Conservation (phyloP, 768 basidiomycete species). For the Trametes cubensis region DNA sequence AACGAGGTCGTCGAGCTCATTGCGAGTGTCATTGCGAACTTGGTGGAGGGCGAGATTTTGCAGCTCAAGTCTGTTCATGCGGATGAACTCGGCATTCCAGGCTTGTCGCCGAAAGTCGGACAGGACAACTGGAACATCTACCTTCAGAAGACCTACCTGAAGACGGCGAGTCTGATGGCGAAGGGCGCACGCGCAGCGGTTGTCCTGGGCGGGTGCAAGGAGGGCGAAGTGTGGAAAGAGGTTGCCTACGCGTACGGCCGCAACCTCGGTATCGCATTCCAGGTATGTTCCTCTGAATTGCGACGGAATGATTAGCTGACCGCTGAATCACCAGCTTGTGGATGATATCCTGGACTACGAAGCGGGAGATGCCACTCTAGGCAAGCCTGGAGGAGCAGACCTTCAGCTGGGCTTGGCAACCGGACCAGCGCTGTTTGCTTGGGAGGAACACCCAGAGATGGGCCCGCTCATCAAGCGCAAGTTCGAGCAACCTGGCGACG, state of each 20-base stretch:
- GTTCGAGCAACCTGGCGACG: conserved; percentile 77
- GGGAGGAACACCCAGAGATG: conserved; percentile 79
- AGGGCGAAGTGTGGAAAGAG: conserved; percentile 85
- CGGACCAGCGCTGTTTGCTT: conserved; percentile 84
- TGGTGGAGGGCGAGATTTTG: conserved; percentile 96
- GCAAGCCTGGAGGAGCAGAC: conserved; percentile 83
- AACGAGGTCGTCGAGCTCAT: conserved; percentile 92
- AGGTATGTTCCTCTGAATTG: conserved; percentile 50
- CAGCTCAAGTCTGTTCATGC: conserved; percentile 63
- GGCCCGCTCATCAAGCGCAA: conserved; percentile 77
- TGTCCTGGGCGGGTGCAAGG: conserved; percentile 78
- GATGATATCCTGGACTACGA: conserved; percentile 97
- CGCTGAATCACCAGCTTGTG: conserved; percentile 62
- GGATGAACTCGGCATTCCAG: conserved; percentile 38
- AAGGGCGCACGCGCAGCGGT: conserved; percentile 84
- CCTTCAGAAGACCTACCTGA: conserved; percentile 90
- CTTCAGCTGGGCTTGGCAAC: conserved; percentile 71
- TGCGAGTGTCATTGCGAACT: conserved; percentile 87
- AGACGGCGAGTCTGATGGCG: conserved; percentile 89
- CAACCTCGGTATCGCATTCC: conserved; percentile 93
- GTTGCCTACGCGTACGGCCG: conserved; percentile 89
- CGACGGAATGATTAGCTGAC: neutral
- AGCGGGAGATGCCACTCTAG: conserved; percentile 67
- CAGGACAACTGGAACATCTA: conserved; percentile 73
- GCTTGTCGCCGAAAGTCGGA: conserved; percentile 34